Conservation (phyloP, 768 basidiomycete genomes). For the Phlebiopsis flavidoalba region DNA sequence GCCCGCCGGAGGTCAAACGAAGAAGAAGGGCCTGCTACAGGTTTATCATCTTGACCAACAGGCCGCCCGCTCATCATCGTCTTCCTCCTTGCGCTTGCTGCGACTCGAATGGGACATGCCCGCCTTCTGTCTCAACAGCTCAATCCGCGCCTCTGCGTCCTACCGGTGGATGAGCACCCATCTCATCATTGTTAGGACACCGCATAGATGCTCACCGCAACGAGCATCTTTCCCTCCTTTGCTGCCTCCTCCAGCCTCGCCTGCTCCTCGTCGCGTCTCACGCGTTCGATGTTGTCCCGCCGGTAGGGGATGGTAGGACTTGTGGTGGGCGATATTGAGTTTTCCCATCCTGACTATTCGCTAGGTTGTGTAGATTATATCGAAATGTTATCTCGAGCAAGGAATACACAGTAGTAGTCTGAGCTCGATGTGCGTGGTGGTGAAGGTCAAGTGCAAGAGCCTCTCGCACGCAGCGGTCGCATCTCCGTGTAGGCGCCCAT, state of each 20-base stretch:
- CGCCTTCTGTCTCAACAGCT: constrained; percentile 56
- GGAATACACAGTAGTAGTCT: no score
- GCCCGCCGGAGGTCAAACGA: constrained; percentile 53
- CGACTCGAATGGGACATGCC: constrained; percentile 30
- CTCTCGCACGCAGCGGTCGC: not conserved
- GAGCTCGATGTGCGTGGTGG: not conserved
- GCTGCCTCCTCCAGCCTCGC: constrained; percentile 59
- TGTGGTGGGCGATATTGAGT: constrained; percentile 87
- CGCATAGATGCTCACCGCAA: constrained; percentile 46
- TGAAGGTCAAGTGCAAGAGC: not conserved
- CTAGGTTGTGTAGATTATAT: no score
- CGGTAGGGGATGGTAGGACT: constrained; percentile 87
- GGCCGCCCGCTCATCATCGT: constrained; percentile 18
- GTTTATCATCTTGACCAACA: not conserved
- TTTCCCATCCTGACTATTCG: constrained; percentile 54
- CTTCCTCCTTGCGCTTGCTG: constrained; percentile 5
- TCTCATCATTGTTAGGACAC: not conserved
- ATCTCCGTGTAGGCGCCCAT: not conserved
- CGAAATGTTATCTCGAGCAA: no score
- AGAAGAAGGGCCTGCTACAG: constrained; percentile 25
- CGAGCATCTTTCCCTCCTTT: constrained; percentile 65
- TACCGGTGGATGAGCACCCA: constrained; percentile 19
- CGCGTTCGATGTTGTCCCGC: constrained; percentile 78
- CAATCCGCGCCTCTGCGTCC: constrained; percentile 80
- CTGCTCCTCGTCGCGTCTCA: constrained; percentile 78